Percentiles rank a stretch among this genome's conserved stretches.
These are phyloP conservation scores for Sicyos baderoa DNA, from an alignment of 306 rosid species.

Conservation along the genomic window DNA sequence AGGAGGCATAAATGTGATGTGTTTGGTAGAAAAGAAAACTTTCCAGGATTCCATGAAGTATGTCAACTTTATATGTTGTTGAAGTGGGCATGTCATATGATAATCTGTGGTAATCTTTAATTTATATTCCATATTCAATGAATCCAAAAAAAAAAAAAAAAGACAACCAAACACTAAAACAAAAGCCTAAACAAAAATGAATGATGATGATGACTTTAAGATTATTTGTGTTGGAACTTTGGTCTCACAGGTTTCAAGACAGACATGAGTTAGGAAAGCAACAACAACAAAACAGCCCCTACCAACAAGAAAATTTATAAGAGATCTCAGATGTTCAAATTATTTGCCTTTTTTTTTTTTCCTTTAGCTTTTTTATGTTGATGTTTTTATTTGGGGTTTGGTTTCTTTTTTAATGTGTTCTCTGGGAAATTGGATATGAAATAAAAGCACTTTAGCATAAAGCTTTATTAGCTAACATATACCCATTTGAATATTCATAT, in stretches of 20 bases:
- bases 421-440: constrained; percentile 8
- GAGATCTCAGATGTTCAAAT: constrained; percentile 1
- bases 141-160: not conserved
- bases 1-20: not conserved
- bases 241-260: constrained; percentile 21
- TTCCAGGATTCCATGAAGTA: constrained; percentile 16
- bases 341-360: not conserved
- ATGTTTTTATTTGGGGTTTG: constrained; percentile 12
- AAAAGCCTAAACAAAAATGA: not conserved
- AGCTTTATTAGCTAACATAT: constrained; percentile 1
- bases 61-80: not conserved
- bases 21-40: not conserved
- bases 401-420: constrained; percentile 1
- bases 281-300: constrained; percentile 3
- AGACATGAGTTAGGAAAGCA: constrained; percentile 18
- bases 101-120: not conserved
- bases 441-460: not conserved
- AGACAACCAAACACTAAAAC: not conserved
- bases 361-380: not conserved
- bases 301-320: constrained; percentile 14
- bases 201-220: constrained; percentile 3
- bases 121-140: constrained; percentile 6
- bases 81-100: constrained; percentile 4
- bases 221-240: not conserved
- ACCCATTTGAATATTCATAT: constrained; percentile 11